Evolutionary conservation across 371 early-diverging fungal genomes (phyloP).

Genomic region (Mortierella sp.): DNA sequence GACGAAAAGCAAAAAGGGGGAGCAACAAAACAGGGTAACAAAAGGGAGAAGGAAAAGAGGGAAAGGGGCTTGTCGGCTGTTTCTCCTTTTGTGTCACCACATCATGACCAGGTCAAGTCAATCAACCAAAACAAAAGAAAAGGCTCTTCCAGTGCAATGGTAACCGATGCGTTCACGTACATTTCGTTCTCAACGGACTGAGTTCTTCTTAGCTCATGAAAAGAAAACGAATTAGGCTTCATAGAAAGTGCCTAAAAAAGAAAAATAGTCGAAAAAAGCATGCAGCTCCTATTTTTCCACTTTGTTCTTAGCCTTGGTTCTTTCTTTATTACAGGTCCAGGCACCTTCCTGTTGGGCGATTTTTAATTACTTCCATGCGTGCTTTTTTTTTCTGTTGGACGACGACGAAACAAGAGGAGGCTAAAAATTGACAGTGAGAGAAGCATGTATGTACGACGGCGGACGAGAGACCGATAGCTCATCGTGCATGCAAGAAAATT

Average conservation of each 20-base stretch:
- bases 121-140: not conserved
- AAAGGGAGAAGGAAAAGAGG: not conserved
- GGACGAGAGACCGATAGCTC: not conserved
- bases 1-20: not conserved
- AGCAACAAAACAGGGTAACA: conserved; percentile 6
- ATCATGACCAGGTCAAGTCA: not conserved
- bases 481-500: conserved; percentile 3
- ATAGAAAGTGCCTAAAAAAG: no score
- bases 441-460: not conserved
- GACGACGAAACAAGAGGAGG: not conserved
- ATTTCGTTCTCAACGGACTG: not conserved
- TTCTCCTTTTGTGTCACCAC: not conserved
- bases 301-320: no score
- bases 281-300: no score
- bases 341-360: not conserved
- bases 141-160: not conserved
- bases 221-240: no score
- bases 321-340: no score
- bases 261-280: no score
- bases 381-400: not conserved
- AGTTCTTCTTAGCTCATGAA: no score
- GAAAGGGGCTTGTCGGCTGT: not conserved
- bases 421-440: not conserved
- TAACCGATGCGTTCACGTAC: not conserved
- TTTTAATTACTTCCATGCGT: not conserved